Base-by-base conservation (phyloP, 2,329 filamentous ascomycete genomes). In the Diaporthe citrichinensis region DNA sequence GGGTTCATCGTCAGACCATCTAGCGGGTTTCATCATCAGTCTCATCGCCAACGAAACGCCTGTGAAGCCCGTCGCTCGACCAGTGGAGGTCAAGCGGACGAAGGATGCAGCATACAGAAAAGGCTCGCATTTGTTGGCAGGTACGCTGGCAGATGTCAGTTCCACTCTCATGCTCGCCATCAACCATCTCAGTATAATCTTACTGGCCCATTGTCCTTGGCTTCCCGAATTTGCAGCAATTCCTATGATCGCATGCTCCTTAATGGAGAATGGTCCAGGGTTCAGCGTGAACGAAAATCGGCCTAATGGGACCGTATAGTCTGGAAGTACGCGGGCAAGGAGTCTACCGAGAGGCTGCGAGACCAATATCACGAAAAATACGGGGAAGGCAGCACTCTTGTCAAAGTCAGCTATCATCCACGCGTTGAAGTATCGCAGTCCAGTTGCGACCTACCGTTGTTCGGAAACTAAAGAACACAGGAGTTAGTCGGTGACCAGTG, bases 291-390 rank as follows among this genome's bases (percentile, higher is more conserved):
- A 78, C 20, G 77, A 79, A 49, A 46, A 75, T 8, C 73, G 34
- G 7, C 73, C 73, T 39, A 75, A 20, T 6, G 76, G 76, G 6
- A 79, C 76, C 8, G 46, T 74, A 20, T 73, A 79, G 53, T 77
- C 74, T 39, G 77, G 78, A 46, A 79, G 74, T 7, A 75, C 36
- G 17, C 69, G 72, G 23, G 78, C 78, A 41, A 78, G 75, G 34
- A 77, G 71, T 8, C 72, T 72, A 68, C 78, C 78, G 36, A 79
- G 75, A 12, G 76, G 76, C 14, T 75, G 75, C 7, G 78, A 79
- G n/a, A 76, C 77, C 17, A 79, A 61, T 59, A 78, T 78, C 25
- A 79, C 78, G 62, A 79, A 79, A 71, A 77, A 79, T 8, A 79
- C 76, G 3, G 78, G 76, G 23, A 78, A 79, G 20, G 74, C 51